Conservation (phyloP, 2,329 filamentous ascomycete genomes). For the Pseudovirgaria hyperparasitica region DNA sequence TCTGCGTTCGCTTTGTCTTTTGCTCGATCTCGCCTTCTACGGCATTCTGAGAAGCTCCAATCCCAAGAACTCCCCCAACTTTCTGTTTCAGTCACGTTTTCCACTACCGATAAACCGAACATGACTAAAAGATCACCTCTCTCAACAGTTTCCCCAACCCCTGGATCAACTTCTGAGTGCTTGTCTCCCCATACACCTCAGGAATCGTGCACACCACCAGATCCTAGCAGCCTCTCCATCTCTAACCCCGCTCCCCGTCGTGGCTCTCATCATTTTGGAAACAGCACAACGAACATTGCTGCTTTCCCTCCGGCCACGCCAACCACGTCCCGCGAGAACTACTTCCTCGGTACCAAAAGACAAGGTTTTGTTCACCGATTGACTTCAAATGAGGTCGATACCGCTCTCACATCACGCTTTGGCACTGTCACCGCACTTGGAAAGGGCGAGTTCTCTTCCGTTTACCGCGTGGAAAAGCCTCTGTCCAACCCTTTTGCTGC, state of each 20-base stretch:
- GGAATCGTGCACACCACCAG: constrained; percentile 60
- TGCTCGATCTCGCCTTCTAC: constrained; percentile 25
- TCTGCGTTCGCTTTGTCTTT: constrained; percentile 20
- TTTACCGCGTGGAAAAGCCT: constrained; percentile 62
- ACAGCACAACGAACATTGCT: constrained; percentile 26
- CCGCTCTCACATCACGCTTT: constrained; percentile 61
- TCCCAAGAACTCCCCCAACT: constrained; percentile 29
- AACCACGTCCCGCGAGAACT: constrained; percentile 50
- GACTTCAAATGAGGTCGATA: constrained; percentile 65
- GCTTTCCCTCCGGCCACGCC: constrained; percentile 68
- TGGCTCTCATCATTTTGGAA: constrained; percentile 24
- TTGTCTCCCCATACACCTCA: constrained; percentile 65
- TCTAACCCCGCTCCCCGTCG: constrained; percentile 39
- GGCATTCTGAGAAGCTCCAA: constrained; percentile 20
- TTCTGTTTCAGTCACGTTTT: constrained; percentile 10
- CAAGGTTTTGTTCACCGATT: constrained; percentile 46
- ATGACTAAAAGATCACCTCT: constrained; percentile 38
- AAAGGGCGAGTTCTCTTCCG: constrained; percentile 84
- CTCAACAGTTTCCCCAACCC: constrained; percentile 45
- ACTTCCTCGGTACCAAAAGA: constrained; percentile 44
- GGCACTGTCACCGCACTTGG: constrained; percentile 69
- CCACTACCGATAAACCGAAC: constrained; percentile 13
- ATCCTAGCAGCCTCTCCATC: constrained; percentile 73
- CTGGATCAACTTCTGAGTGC: constrained; percentile 41
- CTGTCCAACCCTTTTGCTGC: constrained; percentile 15